Evolutionary conservation across 2,329 filamentous ascomycete species (phyloP), one percentile per base, ranked within the genome.

Genomic region (Botrytis porri): DNA sequence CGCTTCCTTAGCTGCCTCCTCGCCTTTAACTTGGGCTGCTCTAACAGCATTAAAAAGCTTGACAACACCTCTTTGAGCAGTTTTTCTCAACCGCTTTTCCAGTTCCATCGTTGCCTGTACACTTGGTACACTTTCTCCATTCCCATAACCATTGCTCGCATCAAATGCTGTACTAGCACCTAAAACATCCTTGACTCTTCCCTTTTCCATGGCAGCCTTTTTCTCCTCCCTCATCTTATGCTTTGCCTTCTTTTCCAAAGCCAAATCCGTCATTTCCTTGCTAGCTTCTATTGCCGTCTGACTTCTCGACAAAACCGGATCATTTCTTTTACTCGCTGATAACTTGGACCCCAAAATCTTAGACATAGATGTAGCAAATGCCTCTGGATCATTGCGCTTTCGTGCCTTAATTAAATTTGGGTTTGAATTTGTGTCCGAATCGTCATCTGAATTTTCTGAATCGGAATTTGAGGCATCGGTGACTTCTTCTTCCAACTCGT

Each of bases 1-100:
- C 66, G 89, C 87, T 76, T 89, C 88, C 81, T 86, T 89, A 80
- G 92, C 90, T 8, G 94, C 92, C 82, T 95, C 90, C 74, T 91
- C 88, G 3, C 92, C 95, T 82, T 95, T 93, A 73, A 98, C 92
- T 83, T 99, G 96, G 22, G 96, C 95, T 35, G 93, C 93, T 62
- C 95, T 87, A 45, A 99, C 94, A 0, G 96, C 96, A 82, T 98
- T 98, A 84, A 99, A 99, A 73, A 99, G 86, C 85, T 95, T 97
- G 37, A 98, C 92, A 59, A 99, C 96, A 88, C 95, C 95, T 71
- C 94, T 88, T 83, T 98, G 94, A 62, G 95, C 95, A 66, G 93
- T 94, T 85, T 97, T 96, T 79, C 93, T 89, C 80, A 98, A 82
- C 76, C 89, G 86, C 84, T 90, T 92, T 85, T 98, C 95, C 78